Evolutionary conservation across 106 monocot genomes (phyloP), one percentile per base, ranked within the genome.

Genomic region (Agapanthus africanus): DNA sequence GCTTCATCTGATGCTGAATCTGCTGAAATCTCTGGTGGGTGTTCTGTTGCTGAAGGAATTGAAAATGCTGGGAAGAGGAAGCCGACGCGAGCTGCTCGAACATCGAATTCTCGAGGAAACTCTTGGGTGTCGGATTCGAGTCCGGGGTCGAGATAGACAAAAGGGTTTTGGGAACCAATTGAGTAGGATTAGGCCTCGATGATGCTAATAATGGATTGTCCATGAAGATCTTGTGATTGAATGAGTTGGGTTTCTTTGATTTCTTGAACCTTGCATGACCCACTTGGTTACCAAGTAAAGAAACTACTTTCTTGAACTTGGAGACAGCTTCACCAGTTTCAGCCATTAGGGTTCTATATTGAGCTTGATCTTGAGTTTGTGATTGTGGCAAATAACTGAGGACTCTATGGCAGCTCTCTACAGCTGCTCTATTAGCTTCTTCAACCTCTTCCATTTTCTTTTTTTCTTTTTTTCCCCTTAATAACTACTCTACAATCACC

Each of bases 371-470:
- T n/a, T n/a, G n/a, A n/a, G n/a, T n/a, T 25, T 88, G 76, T 14
- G 79, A 70, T 34, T 80, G 73, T n/a, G 84, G 84, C 10, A 91
- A 76, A 32, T 82, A 80, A 65, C 41, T 85, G 42, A 97, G 71
- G 37, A 97, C 69, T 76, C 80, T 84, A 51, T 91, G 65, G 54
- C 88, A 78, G 68, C 82, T 82, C 74, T 89, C 86, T 32, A 97
- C 78, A 15, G 95, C 95, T 25, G 69, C 80, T 46, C 80, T 80
- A 42, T 91, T 84, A 13, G 88, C 86, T 68, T 82, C 84, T 67
- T 89, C 95, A 47, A 84, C 78, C 54, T 78, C 86, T 69, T 91
- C 95, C 95, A 97, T 97, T 71, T 65, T 81, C n/a, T n/a, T n/a
- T n/a, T n/a, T n/a, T n/a, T n/a, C n/a, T n/a, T n/a, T n/a, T n/a